phyloP scores from a whole-genome alignment of 148 eudicot species.

The Fallopia convolvulus region DNA sequence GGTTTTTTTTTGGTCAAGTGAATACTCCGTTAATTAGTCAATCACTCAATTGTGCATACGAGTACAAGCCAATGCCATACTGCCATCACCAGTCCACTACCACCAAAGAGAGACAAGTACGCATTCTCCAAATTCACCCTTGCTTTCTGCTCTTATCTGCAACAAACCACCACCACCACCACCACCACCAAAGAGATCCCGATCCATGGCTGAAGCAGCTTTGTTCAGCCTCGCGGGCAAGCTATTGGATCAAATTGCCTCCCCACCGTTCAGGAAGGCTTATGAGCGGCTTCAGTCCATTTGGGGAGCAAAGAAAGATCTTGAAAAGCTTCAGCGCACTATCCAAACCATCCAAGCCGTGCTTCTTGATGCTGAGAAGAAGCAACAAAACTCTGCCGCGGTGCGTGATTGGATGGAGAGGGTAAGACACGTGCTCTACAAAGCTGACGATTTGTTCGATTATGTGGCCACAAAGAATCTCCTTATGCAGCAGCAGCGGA shows the following conservation, averaged over 20 bases:
- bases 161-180: background rate
- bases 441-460: constrained; percentile 18
- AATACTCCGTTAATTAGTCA: too few relatives aligned
- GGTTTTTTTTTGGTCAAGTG: too few relatives aligned
- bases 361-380: constrained; percentile 10
- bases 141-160: too few relatives aligned
- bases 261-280: background rate
- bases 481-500: background rate
- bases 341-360: constrained; percentile 6
- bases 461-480: background rate
- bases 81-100: too few relatives aligned
- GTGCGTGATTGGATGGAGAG: background rate
- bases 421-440: constrained; percentile 9
- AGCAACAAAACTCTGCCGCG: background rate
- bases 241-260: background rate
- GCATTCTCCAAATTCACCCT: too few relatives aligned
- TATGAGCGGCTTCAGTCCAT: background rate
- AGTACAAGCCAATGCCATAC: too few relatives aligned
- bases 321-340: constrained; percentile 5
- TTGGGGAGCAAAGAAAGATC: constrained; percentile 6
- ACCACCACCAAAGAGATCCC: background rate
- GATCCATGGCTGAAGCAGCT: background rate
- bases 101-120: too few relatives aligned
- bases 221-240: background rate
- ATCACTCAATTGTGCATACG: too few relatives aligned